Conservation (phyloP, 768 basidiomycete species). For the Lactarius psammicola region DNA sequence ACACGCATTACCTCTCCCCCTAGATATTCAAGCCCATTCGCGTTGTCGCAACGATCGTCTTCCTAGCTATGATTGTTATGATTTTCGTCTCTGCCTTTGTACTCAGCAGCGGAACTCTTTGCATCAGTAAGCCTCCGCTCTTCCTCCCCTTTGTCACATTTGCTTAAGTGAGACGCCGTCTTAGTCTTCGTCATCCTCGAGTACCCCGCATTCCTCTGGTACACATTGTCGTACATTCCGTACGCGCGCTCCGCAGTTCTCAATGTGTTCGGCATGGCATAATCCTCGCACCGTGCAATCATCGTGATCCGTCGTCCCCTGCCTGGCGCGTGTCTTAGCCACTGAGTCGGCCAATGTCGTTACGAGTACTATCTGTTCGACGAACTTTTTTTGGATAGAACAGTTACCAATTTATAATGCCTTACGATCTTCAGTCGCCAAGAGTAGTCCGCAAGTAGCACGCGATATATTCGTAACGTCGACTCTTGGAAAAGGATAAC, state of each 20-base stretch:
- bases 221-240: conserved; percentile 83
- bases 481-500: no score
- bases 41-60: conserved; percentile 74
- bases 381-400: background rate
- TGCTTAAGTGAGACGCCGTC: conserved; percentile 7
- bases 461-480: no score
- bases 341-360: conserved; percentile 5
- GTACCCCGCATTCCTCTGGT: conserved; percentile 92
- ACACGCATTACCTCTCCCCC: no score
- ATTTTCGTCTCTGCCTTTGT: conserved; percentile 88
- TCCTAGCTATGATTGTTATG: conserved; percentile 75
- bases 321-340: background rate
- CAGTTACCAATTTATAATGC: no score
- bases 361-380: conserved; percentile 15
- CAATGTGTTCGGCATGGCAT: conserved; percentile 54
- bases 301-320: background rate
- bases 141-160: background rate
- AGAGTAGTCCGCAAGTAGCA: no score
- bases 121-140: conserved; percentile 51
- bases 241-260: conserved; percentile 77
- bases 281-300: background rate
- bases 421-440: no score
- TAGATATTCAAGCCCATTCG: conserved; percentile 95
- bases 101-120: conserved; percentile 64
- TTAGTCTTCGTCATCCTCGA: conserved; percentile 88